A percentile compares a stretch with the other conserved stretches of the same genome.
Evolutionary conservation across 2,329 filamentous ascomycete genomes (phyloP).

Genomic region (Clonostachys rosea): DNA sequence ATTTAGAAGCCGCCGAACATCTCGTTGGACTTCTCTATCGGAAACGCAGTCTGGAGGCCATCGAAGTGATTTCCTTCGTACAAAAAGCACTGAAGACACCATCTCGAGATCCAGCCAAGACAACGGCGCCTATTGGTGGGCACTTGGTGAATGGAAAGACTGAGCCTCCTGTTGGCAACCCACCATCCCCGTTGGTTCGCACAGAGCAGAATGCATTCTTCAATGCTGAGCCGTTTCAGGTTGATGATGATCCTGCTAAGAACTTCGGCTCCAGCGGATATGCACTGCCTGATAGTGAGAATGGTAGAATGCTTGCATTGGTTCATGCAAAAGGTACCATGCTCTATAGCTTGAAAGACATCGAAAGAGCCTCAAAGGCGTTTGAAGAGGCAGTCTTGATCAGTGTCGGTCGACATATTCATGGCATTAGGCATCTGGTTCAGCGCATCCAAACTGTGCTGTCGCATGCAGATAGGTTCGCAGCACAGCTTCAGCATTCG

Average conservation of each 20-base stretch:
- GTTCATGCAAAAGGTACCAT: slow-evolving; percentile 99
- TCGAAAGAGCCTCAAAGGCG: slow-evolving; percentile 73
- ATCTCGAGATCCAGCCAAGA: slow-evolving; percentile 13
- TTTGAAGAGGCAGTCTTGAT: slow-evolving; percentile 96
- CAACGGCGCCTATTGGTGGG: neutral
- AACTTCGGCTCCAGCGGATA: slow-evolving; percentile 37
- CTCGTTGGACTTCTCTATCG: slow-evolving; percentile 84
- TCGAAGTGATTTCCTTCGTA: slow-evolving; percentile 81
- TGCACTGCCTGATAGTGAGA: slow-evolving; percentile 77
- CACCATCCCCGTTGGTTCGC: too few species aligned
- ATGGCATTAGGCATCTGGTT: slow-evolving; percentile 75
- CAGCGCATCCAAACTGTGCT: slow-evolving; percentile 71
- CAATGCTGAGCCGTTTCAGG: neutral
- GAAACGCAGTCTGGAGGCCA: slow-evolving; percentile 77
- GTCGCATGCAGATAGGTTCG: slow-evolving; percentile 19
- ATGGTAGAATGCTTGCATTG: slow-evolving; percentile 87
- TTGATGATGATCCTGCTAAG: neutral
- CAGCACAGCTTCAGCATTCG: neutral
- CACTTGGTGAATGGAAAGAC: too few species aligned
- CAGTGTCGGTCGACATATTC: slow-evolving; percentile 66
- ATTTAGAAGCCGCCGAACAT: slow-evolving; percentile 94
- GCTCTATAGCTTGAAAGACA: slow-evolving; percentile 85
- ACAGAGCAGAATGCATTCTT: neutral
- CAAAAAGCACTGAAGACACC: slow-evolving; percentile 61
- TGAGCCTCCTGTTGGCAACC: neutral